Percentiles rank a stretch among this genome's conserved stretches.
Evolutionary conservation across 2,329 filamentous ascomycete genomes (phyloP).

Genomic region (Ceratocystis albifundus): DNA sequence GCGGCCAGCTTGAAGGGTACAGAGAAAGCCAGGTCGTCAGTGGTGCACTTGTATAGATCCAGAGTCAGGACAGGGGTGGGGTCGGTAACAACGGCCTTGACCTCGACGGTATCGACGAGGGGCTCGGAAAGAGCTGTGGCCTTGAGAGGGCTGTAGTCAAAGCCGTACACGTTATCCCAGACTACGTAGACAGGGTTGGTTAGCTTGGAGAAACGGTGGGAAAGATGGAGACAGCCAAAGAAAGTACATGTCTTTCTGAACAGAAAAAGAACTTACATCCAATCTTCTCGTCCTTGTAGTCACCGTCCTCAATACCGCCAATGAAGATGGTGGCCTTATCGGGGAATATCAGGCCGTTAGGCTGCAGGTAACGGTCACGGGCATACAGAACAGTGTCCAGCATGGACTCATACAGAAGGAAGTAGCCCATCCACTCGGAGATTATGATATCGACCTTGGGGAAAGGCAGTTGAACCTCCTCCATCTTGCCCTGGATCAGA

Average conservation of each 20-base stretch:
- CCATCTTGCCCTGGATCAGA: slow-evolving; percentile 98
- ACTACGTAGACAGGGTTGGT: slow-evolving; percentile 42
- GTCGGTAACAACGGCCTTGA: slow-evolving; percentile 94
- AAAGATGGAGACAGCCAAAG: background rate
- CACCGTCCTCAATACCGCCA: slow-evolving; percentile 93
- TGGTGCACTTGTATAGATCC: slow-evolving; percentile 83
- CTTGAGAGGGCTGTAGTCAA: slow-evolving; percentile 92
- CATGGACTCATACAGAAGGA: slow-evolving; percentile 98
- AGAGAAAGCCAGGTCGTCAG: slow-evolving; percentile 72
- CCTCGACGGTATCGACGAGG: slow-evolving; percentile 91
- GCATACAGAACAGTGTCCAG: slow-evolving; percentile 95
- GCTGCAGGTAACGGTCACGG: slow-evolving; percentile 77
- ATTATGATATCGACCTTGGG: slow-evolving; percentile 98
- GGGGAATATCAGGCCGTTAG: slow-evolving; percentile 89
- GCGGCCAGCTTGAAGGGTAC: slow-evolving; percentile 63
- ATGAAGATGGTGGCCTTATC: slow-evolving; percentile 98
- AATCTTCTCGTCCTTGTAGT: slow-evolving; percentile 99
- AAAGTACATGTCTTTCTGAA: background rate
- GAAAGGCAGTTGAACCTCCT: slow-evolving; percentile 87
- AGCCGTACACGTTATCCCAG: slow-evolving; percentile 99
- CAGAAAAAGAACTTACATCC: slow-evolving; percentile 62
- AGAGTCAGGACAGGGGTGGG: slow-evolving; percentile 74
- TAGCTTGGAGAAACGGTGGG: slow-evolving; percentile 13
- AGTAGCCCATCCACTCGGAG: slow-evolving; percentile 99
- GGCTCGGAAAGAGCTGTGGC: slow-evolving; percentile 87